These are phyloP conservation scores for Colletotrichum paranaense DNA, from an alignment of 2,329 filamentous ascomycete species.

Conservation along the genomic window DNA sequence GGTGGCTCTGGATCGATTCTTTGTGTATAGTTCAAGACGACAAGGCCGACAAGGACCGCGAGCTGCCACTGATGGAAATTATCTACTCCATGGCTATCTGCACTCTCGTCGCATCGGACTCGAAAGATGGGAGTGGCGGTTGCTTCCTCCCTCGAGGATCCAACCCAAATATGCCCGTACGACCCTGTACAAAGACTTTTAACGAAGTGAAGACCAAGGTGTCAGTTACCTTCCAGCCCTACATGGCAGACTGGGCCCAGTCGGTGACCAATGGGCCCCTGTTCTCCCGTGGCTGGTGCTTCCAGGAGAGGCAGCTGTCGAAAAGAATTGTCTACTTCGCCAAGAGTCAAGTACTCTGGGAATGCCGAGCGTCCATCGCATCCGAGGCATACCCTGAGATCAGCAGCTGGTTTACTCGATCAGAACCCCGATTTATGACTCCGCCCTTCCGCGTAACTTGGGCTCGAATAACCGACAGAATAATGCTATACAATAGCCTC, in stretches of 20 bases:
- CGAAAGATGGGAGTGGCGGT: not conserved
- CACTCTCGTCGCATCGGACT: not conserved
- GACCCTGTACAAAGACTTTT: not conserved
- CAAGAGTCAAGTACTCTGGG: not conserved
- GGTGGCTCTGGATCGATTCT: not conserved
- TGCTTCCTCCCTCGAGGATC: not conserved
- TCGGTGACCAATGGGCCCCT: not conserved
- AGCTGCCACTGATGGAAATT: not conserved
- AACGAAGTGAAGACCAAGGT: not conserved
- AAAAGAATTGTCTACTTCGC: not conserved
- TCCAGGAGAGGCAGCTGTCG: not conserved
- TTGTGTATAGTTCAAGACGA: not conserved
- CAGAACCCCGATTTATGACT: not conserved
- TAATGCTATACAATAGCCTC: not conserved
- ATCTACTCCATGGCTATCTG: not conserved
- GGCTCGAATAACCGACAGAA: not conserved
- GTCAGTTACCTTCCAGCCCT: not conserved
- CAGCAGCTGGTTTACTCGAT: not conserved
- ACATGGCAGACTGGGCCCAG: not conserved
- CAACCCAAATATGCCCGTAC: not conserved
- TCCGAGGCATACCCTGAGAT: not conserved
- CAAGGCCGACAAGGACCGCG: not conserved
- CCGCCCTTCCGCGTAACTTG: not conserved
- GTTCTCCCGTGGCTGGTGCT: not conserved
- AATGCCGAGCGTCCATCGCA: not conserved